A percentile compares a stretch with the other conserved stretches of the same genome.
phyloP scores from a whole-genome alignment of 257 asterid genomes.

The Ilex aquifolium region DNA sequence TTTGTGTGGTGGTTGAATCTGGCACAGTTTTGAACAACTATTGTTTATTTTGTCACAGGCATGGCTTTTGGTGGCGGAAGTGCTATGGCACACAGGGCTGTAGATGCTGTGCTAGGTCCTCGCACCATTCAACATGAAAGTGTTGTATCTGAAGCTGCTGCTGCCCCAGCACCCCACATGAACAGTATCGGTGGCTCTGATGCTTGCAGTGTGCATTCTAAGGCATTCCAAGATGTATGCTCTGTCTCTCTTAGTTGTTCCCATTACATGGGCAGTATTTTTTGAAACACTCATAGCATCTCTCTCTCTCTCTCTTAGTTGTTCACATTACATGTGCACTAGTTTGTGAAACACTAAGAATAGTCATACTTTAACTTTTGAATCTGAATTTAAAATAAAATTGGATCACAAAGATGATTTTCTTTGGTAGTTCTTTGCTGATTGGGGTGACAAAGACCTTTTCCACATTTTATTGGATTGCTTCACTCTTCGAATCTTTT shows the following conservation, averaged over 20 bases:
- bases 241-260: too few species aligned
- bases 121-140: constrained; percentile 6
- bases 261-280: too few species aligned
- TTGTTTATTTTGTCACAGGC: neutral
- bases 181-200: constrained; percentile 2
- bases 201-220: constrained; percentile 7
- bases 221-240: constrained; percentile 14
- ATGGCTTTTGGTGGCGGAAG: constrained; percentile 10
- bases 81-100: constrained; percentile 11
- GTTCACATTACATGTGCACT: too few species aligned
- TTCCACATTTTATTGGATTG: too few species aligned
- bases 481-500: too few species aligned
- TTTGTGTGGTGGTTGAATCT: neutral
- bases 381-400: too few species aligned
- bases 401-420: too few species aligned
- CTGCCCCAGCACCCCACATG: neutral
- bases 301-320: neutral
- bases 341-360: too few species aligned
- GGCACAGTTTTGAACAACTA: neutral
- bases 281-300: too few species aligned
- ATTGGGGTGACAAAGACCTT: too few species aligned
- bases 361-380: too few species aligned
- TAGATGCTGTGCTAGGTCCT: constrained; percentile 13
- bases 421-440: too few species aligned
- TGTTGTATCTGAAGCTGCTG: constrained; percentile 4